Conservation (phyloP, 75 land plant species). For the Adiantum capillusveneris region DNA sequence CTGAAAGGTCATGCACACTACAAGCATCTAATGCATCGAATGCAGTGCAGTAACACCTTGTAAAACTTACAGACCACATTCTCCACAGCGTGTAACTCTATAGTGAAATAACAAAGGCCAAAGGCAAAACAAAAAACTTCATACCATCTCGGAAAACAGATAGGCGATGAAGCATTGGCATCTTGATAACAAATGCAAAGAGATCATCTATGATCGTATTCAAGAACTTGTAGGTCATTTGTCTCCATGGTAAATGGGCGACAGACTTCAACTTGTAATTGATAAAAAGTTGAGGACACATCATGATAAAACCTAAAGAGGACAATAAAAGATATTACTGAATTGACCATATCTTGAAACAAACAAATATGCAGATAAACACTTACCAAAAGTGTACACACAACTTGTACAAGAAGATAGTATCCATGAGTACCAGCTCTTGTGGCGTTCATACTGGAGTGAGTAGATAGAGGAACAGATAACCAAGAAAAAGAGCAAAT, state of each 20-base stretch:
- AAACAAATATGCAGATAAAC: not conserved
- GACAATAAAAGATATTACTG: not conserved
- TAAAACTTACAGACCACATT: too few relatives aligned
- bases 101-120: too few relatives aligned
- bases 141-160: conserved; percentile 99
- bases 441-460: conserved; percentile 90
- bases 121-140: too few relatives aligned
- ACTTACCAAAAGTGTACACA: conserved; percentile 97
- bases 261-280: conserved; percentile 97
- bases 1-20: too few relatives aligned
- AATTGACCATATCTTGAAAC: not conserved
- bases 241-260: conserved; percentile 98
- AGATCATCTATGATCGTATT: conserved; percentile 98
- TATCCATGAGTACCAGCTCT: conserved; percentile 99
- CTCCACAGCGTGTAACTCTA: too few relatives aligned
- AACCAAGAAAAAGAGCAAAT: conserved; percentile 73
- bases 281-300: conserved; percentile 98
- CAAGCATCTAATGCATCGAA: too few relatives aligned
- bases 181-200: conserved; percentile 98
- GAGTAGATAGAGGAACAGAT: conserved; percentile 77
- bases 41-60: too few relatives aligned
- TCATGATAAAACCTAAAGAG: conserved; percentile 92
- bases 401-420: conserved; percentile 94
- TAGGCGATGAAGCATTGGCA: conserved; percentile 90
- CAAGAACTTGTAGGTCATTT: conserved; percentile 99